Evolutionary conservation across 371 early-diverging fungal genomes (phyloP).

Genomic region (Saksenaea vasiformis): DNA sequence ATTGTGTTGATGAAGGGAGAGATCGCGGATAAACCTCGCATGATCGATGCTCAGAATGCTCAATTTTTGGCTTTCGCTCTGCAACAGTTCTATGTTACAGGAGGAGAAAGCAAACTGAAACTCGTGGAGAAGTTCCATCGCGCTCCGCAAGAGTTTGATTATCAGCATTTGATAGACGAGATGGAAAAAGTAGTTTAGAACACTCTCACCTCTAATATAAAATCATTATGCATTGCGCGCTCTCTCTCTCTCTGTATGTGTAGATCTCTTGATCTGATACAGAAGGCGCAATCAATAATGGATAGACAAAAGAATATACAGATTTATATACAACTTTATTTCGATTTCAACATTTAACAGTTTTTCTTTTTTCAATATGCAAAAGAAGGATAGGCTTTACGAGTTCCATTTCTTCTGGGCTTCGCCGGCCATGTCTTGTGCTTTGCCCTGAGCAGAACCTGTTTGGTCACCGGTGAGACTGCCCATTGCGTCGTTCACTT

Average conservation of each 20-base stretch:
- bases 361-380: not conserved
- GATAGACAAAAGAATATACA: too few relatives aligned
- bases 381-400: constrained; percentile 6
- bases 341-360: not conserved
- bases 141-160: constrained; percentile 74
- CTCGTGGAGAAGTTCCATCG: constrained; percentile 82
- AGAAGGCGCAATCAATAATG: too few relatives aligned
- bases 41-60: constrained; percentile 74
- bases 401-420: constrained; percentile 25
- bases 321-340: not conserved
- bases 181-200: constrained; percentile 59
- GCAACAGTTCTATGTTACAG: constrained; percentile 90
- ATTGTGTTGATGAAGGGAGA: constrained; percentile 94
- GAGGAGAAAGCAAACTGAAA: constrained; percentile 61
- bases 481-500: constrained; percentile 31
- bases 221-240: not conserved
- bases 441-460: constrained; percentile 19
- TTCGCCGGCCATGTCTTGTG: constrained; percentile 22
- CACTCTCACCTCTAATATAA: not conserved
- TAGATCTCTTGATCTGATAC: too few relatives aligned
- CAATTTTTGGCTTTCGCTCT: constrained; percentile 81
- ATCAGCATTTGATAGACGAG: constrained; percentile 69
- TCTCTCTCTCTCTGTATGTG: too few relatives aligned
- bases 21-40: constrained; percentile 54
- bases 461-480: constrained; percentile 26